Base-by-base conservation (phyloP, 139 green algal genomes). In the Auxenochlorella pyrenoidosa region DNA sequence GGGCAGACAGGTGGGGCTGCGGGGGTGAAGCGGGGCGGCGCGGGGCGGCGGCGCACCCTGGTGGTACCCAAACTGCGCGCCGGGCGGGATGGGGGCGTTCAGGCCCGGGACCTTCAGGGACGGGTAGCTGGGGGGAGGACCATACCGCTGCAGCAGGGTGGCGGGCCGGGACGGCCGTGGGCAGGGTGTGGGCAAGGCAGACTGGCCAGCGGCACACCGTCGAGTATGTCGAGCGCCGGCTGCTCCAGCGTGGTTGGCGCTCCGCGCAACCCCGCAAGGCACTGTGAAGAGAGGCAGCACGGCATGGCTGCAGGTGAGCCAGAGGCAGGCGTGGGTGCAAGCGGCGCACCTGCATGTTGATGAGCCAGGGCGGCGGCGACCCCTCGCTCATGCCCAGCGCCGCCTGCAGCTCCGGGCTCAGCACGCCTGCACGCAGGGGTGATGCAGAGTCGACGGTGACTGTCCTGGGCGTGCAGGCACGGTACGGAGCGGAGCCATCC, bases 121-220 rank as follows among this genome's bases (percentile, higher is more conserved):
- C 43, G 97, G 96, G 91, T 99, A 99, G 36, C 95, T 98, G 19
- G 98, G 98, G 1, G 98, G 98, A 22, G 97, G 97, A 0, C 98
- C 98, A 79, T 99, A 99, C 60, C 97, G 94, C 95, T 99, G 79
- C 79, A 41, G 24, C 63, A 18, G 60, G 63, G 63, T 1, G 63
- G 63, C 63, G 28, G 63, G n/a, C n/a, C n/a, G n/a, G n/a, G 63
- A 26, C 63, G 16, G 28, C 28, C 5, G 28, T 18, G 4, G 36
- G 63, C 63, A 71, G 38, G 2, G 63, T 15, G 63, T 71, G 28
- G 63, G 63, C 28, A 38, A 22, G 63, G 63, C 63, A 12, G 2
- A 34, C 0, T 21, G 21, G 5, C 2, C 72, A 78, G 72, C 30
- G 16, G 30, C 36, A 54, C 2, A 18, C 36, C n/a, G n/a, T n/a